phyloP scores from a whole-genome alignment of 495 filamentous ascomycete species.

The Patellaria atrata region DNA sequence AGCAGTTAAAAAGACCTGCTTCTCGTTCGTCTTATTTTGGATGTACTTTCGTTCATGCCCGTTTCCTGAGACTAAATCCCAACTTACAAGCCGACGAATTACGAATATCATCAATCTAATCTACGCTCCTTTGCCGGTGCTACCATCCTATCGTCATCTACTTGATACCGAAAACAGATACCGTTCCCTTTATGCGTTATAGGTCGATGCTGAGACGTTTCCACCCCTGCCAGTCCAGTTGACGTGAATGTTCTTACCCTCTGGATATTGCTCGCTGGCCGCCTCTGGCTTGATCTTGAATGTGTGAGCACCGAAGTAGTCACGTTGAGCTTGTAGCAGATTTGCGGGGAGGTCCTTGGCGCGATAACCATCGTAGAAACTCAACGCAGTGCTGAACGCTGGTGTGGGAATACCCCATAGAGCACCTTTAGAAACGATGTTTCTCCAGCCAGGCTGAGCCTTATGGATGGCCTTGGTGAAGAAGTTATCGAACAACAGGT shows the following conservation, averaged over 20 bases:
- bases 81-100: too few species aligned
- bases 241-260: conserved; percentile 86
- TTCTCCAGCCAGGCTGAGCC: conserved; percentile 90
- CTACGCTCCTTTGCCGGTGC: too few species aligned
- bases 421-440: conserved; percentile 77
- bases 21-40: too few species aligned
- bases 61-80: too few species aligned
- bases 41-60: too few species aligned
- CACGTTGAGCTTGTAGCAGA: conserved; percentile 93
- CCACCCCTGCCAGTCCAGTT: conserved; percentile 99
- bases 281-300: conserved; percentile 56
- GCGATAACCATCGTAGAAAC: conserved; percentile 97
- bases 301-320: conserved; percentile 99
- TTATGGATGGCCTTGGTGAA: conserved; percentile 98
- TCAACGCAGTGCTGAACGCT: conserved; percentile 87
- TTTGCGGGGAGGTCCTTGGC: conserved; percentile 92
- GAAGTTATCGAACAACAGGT: conserved; percentile 95
- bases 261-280: conserved; percentile 70
- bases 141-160: conserved; percentile 1
- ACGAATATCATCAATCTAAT: too few species aligned
- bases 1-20: too few species aligned
- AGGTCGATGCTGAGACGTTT: conserved; percentile 92
- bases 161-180: background rate
- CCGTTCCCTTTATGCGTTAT: conserved; percentile 65
- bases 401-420: conserved; percentile 89